Conservation (phyloP, 352 stramenopile species). For the Phytopythium kandeliae region DNA sequence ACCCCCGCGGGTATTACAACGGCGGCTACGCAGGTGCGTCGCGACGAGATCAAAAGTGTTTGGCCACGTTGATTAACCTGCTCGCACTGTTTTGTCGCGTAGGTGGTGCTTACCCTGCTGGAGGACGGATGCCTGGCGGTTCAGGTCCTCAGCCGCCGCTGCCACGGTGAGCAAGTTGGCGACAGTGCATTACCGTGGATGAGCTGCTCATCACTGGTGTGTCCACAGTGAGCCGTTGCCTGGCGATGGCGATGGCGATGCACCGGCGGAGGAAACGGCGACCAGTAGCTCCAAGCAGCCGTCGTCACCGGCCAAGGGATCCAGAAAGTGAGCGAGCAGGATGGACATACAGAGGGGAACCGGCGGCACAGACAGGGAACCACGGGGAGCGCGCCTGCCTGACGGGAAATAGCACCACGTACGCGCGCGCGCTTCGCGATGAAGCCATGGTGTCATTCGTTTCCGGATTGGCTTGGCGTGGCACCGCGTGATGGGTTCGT, state of each 20-base stretch:
- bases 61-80: neutral
- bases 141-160: conserved; percentile 37
- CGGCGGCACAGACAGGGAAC: neutral
- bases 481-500: neutral
- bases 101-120: conserved; percentile 28
- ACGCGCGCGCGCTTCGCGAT: conserved; percentile 4
- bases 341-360: conserved; percentile 2
- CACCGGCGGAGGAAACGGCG: neutral
- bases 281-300: conserved; percentile 1
- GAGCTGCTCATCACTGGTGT: neutral
- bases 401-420: conserved; percentile 4
- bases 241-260: conserved; percentile 3
- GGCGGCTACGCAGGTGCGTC: conserved; percentile 23
- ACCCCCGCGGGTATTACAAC: conserved; percentile 47
- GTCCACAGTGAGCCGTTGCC: conserved; percentile 4
- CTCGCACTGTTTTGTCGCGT: neutral
- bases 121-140: conserved; percentile 17
- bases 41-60: neutral
- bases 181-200: too few relatives aligned
- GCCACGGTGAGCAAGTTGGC: conserved; percentile 17
- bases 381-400: neutral
- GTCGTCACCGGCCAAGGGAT: neutral
- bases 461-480: neutral
- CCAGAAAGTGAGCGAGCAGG: conserved; percentile 6
- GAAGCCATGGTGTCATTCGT: neutral